Conservation (phyloP, 306 rosid genomes). For the Begonia loranthoides region DNA sequence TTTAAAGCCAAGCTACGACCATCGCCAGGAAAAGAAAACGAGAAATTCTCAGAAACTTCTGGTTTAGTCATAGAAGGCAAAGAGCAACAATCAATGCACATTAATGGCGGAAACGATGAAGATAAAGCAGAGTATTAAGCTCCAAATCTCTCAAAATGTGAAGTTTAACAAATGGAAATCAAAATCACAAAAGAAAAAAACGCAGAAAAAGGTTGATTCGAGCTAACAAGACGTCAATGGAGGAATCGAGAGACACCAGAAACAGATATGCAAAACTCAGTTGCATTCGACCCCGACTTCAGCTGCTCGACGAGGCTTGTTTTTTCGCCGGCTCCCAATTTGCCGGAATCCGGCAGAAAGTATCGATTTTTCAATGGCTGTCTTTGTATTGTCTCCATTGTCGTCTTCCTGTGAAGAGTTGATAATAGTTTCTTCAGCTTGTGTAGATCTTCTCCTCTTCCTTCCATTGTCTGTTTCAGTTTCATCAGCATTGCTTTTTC, state of each 20-base stretch:
- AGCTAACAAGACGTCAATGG: neutral
- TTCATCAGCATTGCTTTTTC: conserved; percentile 19
- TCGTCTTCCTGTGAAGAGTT: conserved; percentile 29
- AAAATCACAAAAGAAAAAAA: neutral
- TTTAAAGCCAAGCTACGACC: no score
- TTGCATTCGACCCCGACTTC: conserved; percentile 80
- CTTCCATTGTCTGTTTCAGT: conserved; percentile 34
- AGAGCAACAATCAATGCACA: no score
- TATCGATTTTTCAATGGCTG: conserved; percentile 24
- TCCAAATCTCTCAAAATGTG: neutral
- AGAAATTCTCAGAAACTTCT: no score
- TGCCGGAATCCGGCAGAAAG: conserved; percentile 57
- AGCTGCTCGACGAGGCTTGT: conserved; percentile 83
- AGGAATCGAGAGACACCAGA: neutral
- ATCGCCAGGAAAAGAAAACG: no score
- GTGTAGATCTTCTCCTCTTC: conserved; percentile 29
- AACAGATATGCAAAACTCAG: conserved; percentile 13
- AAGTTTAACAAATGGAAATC: neutral
- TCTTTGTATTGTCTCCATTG: conserved; percentile 20
- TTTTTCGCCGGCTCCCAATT: conserved; percentile 74
- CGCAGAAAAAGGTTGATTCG: neutral
- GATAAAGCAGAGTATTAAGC: neutral
- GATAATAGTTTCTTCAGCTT: conserved; percentile 23
- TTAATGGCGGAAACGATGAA: neutral
- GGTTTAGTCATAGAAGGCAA: no score